Conservation (phyloP, 306 rosid species). For the Cucumis hystrix region DNA sequence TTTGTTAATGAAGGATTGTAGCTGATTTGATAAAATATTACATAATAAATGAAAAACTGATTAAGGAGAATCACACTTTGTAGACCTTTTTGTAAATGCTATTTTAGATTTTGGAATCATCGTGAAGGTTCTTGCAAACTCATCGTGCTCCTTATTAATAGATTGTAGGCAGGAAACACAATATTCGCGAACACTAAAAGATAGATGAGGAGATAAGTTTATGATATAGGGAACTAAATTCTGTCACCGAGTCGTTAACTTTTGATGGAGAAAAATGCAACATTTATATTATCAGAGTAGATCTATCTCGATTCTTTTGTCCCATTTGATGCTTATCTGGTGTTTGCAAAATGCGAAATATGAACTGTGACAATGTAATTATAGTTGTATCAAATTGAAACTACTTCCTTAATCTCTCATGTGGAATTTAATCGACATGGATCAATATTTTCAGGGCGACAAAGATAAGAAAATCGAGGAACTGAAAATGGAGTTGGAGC, state of each 20-base stretch:
- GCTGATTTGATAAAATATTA: neutral
- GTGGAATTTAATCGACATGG: neutral
- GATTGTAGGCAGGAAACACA: neutral
- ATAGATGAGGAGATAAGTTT: neutral
- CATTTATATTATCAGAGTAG: neutral
- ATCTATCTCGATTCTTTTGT: neutral
- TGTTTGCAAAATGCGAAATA: neutral
- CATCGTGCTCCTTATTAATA: neutral
- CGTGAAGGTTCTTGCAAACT: neutral
- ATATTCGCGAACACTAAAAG: neutral
- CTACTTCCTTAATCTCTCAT: neutral
- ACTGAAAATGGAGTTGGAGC: conserved; percentile 68
- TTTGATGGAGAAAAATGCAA: neutral
- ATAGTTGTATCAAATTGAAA: neutral
- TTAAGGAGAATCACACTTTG: neutral
- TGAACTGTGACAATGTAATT: neutral
- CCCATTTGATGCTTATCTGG: neutral
- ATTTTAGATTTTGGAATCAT: neutral
- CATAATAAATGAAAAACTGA: neutral
- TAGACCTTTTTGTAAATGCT: neutral
- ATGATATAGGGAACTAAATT: neutral
- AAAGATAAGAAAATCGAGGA: conserved; percentile 82
- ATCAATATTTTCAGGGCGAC: conserved; percentile 39
- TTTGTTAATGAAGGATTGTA: neutral
- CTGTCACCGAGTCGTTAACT: neutral